These are phyloP conservation scores for Colletotrichum sidae DNA, from an alignment of 2,329 filamentous ascomycete species.

Conservation along the genomic window DNA sequence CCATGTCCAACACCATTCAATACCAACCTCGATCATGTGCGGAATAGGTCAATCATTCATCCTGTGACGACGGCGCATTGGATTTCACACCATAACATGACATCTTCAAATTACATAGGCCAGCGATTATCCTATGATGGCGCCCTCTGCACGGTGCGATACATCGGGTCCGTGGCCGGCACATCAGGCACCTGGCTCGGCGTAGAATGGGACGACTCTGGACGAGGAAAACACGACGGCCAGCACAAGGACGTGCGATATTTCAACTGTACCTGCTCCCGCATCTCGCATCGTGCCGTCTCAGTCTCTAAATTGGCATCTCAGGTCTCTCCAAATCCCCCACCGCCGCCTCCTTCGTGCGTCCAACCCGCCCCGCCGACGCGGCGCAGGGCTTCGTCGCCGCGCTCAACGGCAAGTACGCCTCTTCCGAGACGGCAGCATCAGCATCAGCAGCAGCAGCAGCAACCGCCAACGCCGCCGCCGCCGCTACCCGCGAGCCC, in stretches of 20 bases:
- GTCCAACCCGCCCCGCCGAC: constrained; percentile 79
- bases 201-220: constrained; percentile 94
- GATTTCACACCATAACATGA: constrained; percentile 47
- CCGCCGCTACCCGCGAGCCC: constrained; percentile 40
- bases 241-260: constrained; percentile 83
- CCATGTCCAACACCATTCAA: not conserved
- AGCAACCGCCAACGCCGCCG: too few relatives aligned
- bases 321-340: constrained; percentile 70
- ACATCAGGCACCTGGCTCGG: constrained; percentile 88
- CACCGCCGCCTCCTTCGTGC: constrained; percentile 87
- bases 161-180: constrained; percentile 80
- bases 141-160: constrained; percentile 85
- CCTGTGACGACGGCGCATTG: constrained; percentile 17
- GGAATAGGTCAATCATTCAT: not conserved
- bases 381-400: constrained; percentile 78
- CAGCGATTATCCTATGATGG: constrained; percentile 85
- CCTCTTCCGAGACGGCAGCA: constrained; percentile 60
- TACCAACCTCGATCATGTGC: constrained; percentile 10
- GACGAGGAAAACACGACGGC: constrained; percentile 90
- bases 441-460: too few relatives aligned
- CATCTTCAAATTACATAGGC: constrained; percentile 62
- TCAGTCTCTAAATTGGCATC: constrained; percentile 27
- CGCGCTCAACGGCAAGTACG: constrained; percentile 87
- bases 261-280: constrained; percentile 75
- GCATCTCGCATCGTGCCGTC: constrained; percentile 33